Evolutionary conservation across 176 grass and related monocot species (phyloP).

Genomic region (Coix lacrymajobi): DNA sequence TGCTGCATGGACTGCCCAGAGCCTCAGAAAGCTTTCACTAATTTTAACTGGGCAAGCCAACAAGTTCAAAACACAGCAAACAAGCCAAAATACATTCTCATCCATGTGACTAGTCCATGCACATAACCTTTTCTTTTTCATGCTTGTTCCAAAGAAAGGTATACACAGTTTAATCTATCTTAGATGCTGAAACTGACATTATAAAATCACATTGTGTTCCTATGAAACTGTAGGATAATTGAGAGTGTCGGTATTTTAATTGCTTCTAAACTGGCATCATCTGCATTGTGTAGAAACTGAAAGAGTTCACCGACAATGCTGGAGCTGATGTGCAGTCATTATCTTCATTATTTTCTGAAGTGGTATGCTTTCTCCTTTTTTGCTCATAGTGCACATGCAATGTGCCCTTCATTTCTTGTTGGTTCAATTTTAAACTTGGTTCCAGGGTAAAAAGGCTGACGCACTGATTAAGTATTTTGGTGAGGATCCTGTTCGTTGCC

Average conservation of each 20-base stretch:
- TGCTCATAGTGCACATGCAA: not conserved
- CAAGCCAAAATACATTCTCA: not conserved
- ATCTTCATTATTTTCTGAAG: conserved; percentile 78
- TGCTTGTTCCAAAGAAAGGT: not conserved
- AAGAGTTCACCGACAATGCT: conserved; percentile 87
- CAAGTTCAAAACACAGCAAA: not conserved
- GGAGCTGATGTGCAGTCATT: conserved; percentile 78
- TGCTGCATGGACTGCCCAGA: not conserved
- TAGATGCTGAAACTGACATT: conserved; percentile 1
- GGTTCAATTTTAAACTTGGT: conserved; percentile 26
- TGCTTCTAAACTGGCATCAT: conserved; percentile 19
- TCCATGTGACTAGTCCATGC: not conserved
- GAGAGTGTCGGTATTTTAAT: not conserved
- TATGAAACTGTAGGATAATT: not conserved
- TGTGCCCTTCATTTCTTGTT: not conserved
- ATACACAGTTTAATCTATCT: conserved; percentile 4
- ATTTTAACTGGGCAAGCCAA: not conserved
- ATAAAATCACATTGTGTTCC: not conserved
- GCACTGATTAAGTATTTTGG: conserved; percentile 92
- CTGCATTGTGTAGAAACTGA: conserved; percentile 59
- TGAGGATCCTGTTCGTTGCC: conserved; percentile 90
- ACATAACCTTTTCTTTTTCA: not conserved
- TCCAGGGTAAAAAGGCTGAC: conserved; percentile 89
- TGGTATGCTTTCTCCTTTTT: conserved; percentile 46
- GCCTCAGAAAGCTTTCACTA: not conserved